Percentiles rank a stretch among this genome's conserved stretches.
phyloP scores from a whole-genome alignment of 139 green algal species.

The Helicosporidium sp. region DNA sequence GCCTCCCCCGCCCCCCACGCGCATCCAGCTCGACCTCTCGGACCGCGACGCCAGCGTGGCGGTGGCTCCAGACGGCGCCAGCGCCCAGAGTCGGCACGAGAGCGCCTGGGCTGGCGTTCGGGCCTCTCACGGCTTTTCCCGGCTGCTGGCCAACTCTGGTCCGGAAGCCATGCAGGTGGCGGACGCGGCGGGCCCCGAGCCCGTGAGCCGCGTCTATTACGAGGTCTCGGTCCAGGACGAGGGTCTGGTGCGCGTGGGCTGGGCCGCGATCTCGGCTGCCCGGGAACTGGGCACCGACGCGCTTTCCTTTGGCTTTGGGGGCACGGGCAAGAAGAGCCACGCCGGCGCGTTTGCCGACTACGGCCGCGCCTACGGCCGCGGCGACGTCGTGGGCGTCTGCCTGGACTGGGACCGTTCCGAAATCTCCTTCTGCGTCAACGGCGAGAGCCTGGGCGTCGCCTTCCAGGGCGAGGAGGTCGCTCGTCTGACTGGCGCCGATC shows the following conservation, averaged over 20 bases:
- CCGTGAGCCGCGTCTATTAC: constrained; percentile 20
- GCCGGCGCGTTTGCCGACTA: constrained; percentile 44
- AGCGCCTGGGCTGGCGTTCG: constrained; percentile 35
- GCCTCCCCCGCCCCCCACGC: background rate
- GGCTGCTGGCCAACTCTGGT: too few species aligned
- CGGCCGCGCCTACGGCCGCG: constrained; percentile 28
- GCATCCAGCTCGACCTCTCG: constrained; percentile 15
- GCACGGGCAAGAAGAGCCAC: constrained; percentile 56
- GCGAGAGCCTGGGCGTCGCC: constrained; percentile 25
- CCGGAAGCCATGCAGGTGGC: constrained; percentile 16
- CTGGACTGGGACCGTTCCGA: constrained; percentile 22
- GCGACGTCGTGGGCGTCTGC: constrained; percentile 43
- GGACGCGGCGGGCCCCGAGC: background rate
- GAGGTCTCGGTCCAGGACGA: constrained; percentile 43
- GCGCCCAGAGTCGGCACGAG: constrained; percentile 31
- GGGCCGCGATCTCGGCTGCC: constrained; percentile 23
- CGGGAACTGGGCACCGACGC: constrained; percentile 48
- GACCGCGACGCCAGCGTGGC: constrained; percentile 39
- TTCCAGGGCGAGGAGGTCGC: constrained; percentile 8
- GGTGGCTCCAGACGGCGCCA: constrained; percentile 25
- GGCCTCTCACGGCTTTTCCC: constrained; percentile 24
- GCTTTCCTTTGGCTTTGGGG: constrained; percentile 40
- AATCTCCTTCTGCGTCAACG: constrained; percentile 48
- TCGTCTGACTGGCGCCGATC: too few species aligned
- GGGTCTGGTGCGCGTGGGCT: constrained; percentile 53